Evolutionary conservation across 306 rosid genomes (phyloP), one percentile per base, ranked within the genome.

Genomic region (Acacia melanoxylon): DNA sequence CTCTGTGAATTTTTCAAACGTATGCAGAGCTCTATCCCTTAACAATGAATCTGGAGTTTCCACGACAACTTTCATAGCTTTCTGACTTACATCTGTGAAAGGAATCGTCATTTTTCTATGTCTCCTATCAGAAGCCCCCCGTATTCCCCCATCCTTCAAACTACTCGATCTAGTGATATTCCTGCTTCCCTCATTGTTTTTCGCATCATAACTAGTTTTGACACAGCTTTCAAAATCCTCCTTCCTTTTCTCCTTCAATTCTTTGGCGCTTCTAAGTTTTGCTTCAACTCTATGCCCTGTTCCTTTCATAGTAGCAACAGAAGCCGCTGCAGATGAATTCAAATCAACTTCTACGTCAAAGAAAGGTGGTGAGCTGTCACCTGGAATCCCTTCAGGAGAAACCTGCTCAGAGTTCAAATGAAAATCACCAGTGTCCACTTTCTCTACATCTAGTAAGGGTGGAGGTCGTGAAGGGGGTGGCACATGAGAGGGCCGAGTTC

Each of bases 401-500:
- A 87, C 35, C 33, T 37, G 61, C 69, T 81, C 85, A 46, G 68
- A 77, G 65, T 87, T 79, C 78, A 90, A 81, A 69, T 77, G 68
- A 76, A 84, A 82, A 76, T 66, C 87, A 77, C 85, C 10, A 29
- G 76, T 44, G 74, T 78, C 79, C 66, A 85, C 93, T 67, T 84
- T 92, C 59, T 67, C 86, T 40, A 62, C 84, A 80, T 88, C 94
- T 74, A 87, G 75, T 52, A 37, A 56, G 58, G 99, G 98, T 1
- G 99, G 99, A 20, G 91, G 96, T 29, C 98, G 93, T 78, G 93
- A 80, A 31, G 99, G 99, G 16, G 99, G 99, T n/a, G 98, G 98
- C 85, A 95, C 83, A 48, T 78, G 88, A 66, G 91, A 89, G 41
- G 98, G 97, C 80, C 73, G 86, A 45, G 98, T 95, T 86, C 93